Evolutionary conservation across 1,284 basidiomycete genomes (phyloP), one percentile per base, ranked within the genome.

Genomic region (Leccinum holopus): DNA sequence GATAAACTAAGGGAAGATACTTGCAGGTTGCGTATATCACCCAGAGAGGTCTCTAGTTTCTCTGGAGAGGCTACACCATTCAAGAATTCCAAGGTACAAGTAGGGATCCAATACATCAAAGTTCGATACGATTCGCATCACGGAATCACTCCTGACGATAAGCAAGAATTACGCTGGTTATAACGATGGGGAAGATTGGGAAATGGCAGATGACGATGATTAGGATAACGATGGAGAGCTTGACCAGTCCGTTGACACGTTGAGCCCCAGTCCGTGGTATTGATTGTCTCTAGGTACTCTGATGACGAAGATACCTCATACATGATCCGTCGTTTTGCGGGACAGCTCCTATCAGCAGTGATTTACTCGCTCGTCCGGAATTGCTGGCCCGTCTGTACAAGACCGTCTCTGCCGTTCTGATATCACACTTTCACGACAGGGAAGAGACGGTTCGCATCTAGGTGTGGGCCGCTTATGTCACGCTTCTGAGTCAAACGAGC

Each of bases 361-460:
- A 90, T 98, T 66, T 14, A 97, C 96, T 5, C 90, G 95, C 96
- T 5, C 90, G 95, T 11, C 90, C 94, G 1, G 96, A 97, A 72
- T 81, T 96, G 2, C 82, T 98, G 4, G 77, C 81, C 3, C 81
- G 88, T 1, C 83, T 97, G 58, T 97, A 94, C 79, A 88, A 87
- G 72, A 85, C 87, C 5, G 88, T 98, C 5, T 92, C 94, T 0
- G 94, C 94, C 0, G 84, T 93, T 5, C 83, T 99, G 52, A 93
- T 97, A 60, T 87, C 91, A 9, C 87, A 96, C 33, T 97, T 99
- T 71, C 88, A 87, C 41, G 97, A 99, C 76, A 90, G 97, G 44
- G 97, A 99, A 77, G 93, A 95, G 71, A 97, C 92, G 12, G 97
- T 99, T n/a, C 87, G 93, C n/a, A 79, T 97, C 18, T 97, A 99